Percentiles rank a stretch among this genome's conserved stretches.
Evolutionary conservation across 768 basidiomycete genomes (phyloP).

Genomic region (Austroboletus eburneus): DNA sequence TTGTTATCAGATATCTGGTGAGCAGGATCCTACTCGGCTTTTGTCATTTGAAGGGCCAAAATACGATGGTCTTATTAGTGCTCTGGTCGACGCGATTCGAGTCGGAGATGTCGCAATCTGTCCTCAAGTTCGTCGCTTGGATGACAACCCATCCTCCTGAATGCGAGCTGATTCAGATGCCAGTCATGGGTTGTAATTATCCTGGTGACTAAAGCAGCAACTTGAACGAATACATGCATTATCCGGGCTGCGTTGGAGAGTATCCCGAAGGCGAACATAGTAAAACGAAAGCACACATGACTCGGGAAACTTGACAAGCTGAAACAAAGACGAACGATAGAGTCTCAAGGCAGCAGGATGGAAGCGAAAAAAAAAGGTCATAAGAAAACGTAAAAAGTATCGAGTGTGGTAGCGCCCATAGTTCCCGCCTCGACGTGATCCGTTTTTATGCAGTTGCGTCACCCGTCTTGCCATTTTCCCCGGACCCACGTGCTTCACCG

Average conservation of each 20-base stretch:
- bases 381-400: slow-evolving; percentile 18
- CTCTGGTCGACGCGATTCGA: too few relatives aligned
- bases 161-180: too few relatives aligned
- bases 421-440: slow-evolving; percentile 14
- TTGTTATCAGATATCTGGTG: too few relatives aligned
- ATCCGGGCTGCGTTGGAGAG: slow-evolving; percentile 12
- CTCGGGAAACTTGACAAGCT: slow-evolving; percentile 18
- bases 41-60: too few relatives aligned
- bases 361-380: slow-evolving; percentile 10
- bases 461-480: slow-evolving; percentile 25
- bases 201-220: background rate
- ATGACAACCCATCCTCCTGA: too few relatives aligned
- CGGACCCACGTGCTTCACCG: slow-evolving; percentile 27
- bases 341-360: slow-evolving; percentile 8
- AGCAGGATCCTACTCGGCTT: too few relatives aligned
- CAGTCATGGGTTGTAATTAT: too few relatives aligned
- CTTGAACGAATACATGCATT: slow-evolving; percentile 15
- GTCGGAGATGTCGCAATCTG: too few relatives aligned
- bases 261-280: slow-evolving; percentile 18
- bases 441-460: slow-evolving; percentile 23
- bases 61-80: too few relatives aligned
- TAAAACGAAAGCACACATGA: slow-evolving; percentile 20
- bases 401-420: slow-evolving; percentile 12
- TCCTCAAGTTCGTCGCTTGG: too few relatives aligned
- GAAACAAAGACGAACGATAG: slow-evolving; percentile 9